Evolutionary conservation across 2,329 filamentous ascomycete genomes (phyloP).

Genomic region (Cercospora sp.): DNA sequence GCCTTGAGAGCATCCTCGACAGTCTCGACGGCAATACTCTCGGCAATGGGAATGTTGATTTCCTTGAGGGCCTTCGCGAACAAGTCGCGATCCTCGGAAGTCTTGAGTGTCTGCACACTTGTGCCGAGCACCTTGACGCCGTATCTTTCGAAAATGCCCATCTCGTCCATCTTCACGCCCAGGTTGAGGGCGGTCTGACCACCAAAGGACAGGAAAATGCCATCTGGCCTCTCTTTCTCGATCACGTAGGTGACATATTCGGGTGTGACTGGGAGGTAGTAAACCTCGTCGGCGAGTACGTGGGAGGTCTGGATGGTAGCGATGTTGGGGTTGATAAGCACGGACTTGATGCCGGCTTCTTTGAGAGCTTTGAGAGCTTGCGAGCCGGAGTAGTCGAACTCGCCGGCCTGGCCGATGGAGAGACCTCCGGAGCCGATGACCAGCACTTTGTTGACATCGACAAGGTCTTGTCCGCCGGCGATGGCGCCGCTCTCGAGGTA

Average conservation of each 20-base stretch:
- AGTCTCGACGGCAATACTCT: constrained; percentile 89
- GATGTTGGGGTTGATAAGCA: constrained; percentile 97
- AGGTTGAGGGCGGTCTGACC: constrained; percentile 96
- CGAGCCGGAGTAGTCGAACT: constrained; percentile 97
- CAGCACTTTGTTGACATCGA: constrained; percentile 94
- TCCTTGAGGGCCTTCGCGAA: constrained; percentile 95
- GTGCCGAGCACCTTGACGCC: constrained; percentile 95
- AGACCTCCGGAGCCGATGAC: constrained; percentile 95
- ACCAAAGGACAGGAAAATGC: constrained; percentile 95
- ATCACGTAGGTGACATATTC: constrained; percentile 98
- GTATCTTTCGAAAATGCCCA: constrained; percentile 93
- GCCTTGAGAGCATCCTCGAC: constrained; percentile 90
- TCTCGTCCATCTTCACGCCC: constrained; percentile 94
- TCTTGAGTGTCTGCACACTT: constrained; percentile 89
- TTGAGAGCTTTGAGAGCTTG: constrained; percentile 97
- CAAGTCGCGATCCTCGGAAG: constrained; percentile 91
- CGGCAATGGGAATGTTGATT: constrained; percentile 95
- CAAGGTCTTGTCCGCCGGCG: constrained; percentile 70
- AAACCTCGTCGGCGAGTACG: constrained; percentile 92
- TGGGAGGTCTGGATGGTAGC: constrained; percentile 98
- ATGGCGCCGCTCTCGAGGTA: constrained; percentile 88
- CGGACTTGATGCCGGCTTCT: constrained; percentile 86
- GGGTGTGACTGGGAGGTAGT: constrained; percentile 95
- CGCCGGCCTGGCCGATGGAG: constrained; percentile 94
- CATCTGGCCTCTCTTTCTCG: constrained; percentile 91